Percentiles rank a stretch among this genome's conserved stretches.
Conservation (phyloP, 352 stramenopile genomes). For the Pythium vanterpoolii region DNA sequence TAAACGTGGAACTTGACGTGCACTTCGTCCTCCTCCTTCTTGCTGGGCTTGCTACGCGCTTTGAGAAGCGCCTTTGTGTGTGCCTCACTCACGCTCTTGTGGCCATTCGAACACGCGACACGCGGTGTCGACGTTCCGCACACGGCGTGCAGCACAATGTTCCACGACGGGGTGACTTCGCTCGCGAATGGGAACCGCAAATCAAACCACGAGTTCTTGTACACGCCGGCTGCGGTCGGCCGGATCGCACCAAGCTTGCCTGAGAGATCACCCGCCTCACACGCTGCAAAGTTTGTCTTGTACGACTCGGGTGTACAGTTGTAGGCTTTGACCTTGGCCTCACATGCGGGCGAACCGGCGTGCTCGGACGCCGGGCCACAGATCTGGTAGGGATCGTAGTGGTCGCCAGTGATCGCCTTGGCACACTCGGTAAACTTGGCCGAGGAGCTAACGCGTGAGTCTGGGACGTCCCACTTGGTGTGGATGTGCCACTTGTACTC, state of each 20-base stretch:
- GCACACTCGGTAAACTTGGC: not conserved
- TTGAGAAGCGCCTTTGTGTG: not conserved
- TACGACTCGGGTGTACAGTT: slow-evolving; percentile 18
- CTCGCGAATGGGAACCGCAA: slow-evolving; percentile 3
- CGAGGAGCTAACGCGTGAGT: not conserved
- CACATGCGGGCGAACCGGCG: slow-evolving; percentile 6
- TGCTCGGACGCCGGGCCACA: slow-evolving; percentile 25
- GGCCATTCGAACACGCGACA: slow-evolving; percentile 9
- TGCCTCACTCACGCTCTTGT: not conserved
- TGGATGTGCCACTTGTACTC: slow-evolving; percentile 31
- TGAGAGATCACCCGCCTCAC: slow-evolving; percentile 24
- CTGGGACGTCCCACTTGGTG: slow-evolving; percentile 17
- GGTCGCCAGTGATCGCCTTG: slow-evolving; percentile 18
- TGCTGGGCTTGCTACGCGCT: not conserved
- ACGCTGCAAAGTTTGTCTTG: slow-evolving; percentile 1
- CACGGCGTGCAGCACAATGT: slow-evolving; percentile 21
- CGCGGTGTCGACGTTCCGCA: slow-evolving; percentile 17
- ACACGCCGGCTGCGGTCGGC: slow-evolving; percentile 1
- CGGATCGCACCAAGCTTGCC: slow-evolving; percentile 22
- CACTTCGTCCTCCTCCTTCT: not conserved
- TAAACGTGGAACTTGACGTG: not conserved
- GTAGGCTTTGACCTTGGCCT: slow-evolving; percentile 7
- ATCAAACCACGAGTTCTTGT: slow-evolving; percentile 3
- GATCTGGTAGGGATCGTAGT: slow-evolving; percentile 23
- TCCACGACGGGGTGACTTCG: slow-evolving; percentile 7